Evolutionary conservation across 345 rosid species (phyloP).

Genomic region (Mallotus nudiflorus): DNA sequence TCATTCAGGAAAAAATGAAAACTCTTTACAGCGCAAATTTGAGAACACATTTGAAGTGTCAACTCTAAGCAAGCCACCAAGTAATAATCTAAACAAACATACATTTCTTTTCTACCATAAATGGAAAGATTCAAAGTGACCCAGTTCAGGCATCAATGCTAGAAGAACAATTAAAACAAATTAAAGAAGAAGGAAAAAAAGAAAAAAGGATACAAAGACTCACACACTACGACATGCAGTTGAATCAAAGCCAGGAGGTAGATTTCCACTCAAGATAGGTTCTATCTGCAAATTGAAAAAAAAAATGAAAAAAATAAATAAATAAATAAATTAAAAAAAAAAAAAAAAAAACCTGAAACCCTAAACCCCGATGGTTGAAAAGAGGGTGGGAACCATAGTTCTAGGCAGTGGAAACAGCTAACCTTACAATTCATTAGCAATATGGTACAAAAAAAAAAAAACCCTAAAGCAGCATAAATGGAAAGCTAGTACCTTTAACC

Average conservation of each 20-base stretch:
- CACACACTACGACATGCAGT: constrained; percentile 40
- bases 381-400: too few species aligned
- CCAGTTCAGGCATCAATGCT: not conserved
- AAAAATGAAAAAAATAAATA: not conserved
- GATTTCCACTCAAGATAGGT: constrained; percentile 40
- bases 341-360: constrained; percentile 2
- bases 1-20: not conserved
- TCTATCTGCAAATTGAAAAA: constrained; percentile 32
- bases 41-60: not conserved
- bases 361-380: constrained; percentile 11
- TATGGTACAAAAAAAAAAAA: not conserved
- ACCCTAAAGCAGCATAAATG: not conserved
- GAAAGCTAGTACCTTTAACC: too few species aligned
- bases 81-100: not conserved
- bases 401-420: not conserved
- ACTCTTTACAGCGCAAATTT: not conserved
- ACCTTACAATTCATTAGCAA: not conserved
- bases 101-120: not conserved
- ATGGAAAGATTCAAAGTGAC: not conserved
- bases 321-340: not conserved
- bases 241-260: constrained; percentile 37
- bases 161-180: not conserved
- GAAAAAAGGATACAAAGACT: constrained; percentile 15
- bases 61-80: not conserved
- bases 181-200: not conserved